Evolutionary conservation across 768 basidiomycete genomes (phyloP).

Genomic region (Panellus pusillus): DNA sequence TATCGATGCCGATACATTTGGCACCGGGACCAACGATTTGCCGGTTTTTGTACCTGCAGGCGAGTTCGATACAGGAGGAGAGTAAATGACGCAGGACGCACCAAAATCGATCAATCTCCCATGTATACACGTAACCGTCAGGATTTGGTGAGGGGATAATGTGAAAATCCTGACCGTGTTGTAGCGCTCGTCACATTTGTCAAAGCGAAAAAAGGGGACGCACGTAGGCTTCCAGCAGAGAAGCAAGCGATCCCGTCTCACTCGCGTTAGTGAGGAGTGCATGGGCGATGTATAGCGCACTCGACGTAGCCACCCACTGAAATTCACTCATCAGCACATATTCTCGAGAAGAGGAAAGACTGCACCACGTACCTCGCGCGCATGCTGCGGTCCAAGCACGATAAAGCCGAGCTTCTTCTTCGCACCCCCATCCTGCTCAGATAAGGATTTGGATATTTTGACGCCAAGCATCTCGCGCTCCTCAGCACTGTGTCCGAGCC

Average conservation of each 20-base stretch:
- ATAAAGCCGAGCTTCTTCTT: constrained; percentile 56
- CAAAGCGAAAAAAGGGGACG: constrained; percentile 20
- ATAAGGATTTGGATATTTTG: constrained; percentile 41
- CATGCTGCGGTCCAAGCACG: constrained; percentile 72
- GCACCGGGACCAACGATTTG: constrained; percentile 48
- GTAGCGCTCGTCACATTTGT: neutral
- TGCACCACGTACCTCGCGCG: constrained; percentile 56
- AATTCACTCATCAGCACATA: neutral
- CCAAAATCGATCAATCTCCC: constrained; percentile 71
- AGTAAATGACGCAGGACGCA: constrained; percentile 19
- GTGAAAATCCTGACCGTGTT: constrained; percentile 49
- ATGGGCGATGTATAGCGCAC: constrained; percentile 73
- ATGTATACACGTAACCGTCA: constrained; percentile 75
- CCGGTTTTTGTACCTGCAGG: constrained; percentile 67
- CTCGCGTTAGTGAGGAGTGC: constrained; percentile 54
- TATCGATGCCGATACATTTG: constrained; percentile 71
- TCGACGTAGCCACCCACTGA: constrained; percentile 83
- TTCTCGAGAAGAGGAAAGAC: neutral
- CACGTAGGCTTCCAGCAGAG: constrained; percentile 57
- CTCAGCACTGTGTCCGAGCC: constrained; percentile 57
- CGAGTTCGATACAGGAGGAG: neutral
- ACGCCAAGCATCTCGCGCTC: constrained; percentile 60
- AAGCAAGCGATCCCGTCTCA: constrained; percentile 45
- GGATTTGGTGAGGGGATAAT: constrained; percentile 69
- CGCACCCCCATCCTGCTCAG: constrained; percentile 8